These are phyloP conservation scores for Vinca major DNA, from an alignment of 305 asterid species.

Conservation along the genomic window DNA sequence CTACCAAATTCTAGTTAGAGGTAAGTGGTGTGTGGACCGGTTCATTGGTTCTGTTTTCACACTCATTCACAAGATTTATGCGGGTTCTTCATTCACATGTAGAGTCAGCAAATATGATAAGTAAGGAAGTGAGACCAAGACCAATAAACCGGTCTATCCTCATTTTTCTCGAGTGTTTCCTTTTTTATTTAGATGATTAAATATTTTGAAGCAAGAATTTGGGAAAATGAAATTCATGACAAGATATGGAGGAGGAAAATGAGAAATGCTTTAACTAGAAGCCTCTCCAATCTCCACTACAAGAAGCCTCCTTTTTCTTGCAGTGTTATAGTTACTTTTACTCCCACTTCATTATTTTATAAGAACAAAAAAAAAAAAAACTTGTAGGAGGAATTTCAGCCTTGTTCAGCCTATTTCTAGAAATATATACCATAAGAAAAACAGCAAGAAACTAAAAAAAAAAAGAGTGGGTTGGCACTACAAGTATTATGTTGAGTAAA, in stretches of 20 bases:
- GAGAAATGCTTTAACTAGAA: background rate
- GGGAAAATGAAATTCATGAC: too few relatives aligned
- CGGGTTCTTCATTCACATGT: too few relatives aligned
- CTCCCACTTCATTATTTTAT: constrained; percentile 1
- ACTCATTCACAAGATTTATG: too few relatives aligned
- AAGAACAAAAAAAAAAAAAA: constrained; percentile 8
- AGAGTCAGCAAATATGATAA: too few relatives aligned
- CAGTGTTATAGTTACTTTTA: constrained; percentile 2
- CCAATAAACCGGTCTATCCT: too few relatives aligned
- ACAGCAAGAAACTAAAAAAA: background rate
- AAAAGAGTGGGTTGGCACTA: background rate
- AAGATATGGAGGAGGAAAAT: background rate
- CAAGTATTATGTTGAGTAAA: background rate
- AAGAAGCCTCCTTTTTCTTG: constrained; percentile 11
- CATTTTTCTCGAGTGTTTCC: too few relatives aligned
- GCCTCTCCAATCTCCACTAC: background rate
- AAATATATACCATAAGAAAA: background rate
- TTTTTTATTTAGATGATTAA: too few relatives aligned
- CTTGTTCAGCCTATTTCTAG: background rate
- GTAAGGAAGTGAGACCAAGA: too few relatives aligned
- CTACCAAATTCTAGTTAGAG: too few relatives aligned
- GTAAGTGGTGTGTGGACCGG: too few relatives aligned
- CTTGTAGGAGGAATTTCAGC: constrained; percentile 4
- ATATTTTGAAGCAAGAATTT: too few relatives aligned
- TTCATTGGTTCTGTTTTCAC: too few relatives aligned